phyloP scores from a whole-genome alignment of 805 yeast genomes.

The Wickerhamomyces chambardii region DNA sequence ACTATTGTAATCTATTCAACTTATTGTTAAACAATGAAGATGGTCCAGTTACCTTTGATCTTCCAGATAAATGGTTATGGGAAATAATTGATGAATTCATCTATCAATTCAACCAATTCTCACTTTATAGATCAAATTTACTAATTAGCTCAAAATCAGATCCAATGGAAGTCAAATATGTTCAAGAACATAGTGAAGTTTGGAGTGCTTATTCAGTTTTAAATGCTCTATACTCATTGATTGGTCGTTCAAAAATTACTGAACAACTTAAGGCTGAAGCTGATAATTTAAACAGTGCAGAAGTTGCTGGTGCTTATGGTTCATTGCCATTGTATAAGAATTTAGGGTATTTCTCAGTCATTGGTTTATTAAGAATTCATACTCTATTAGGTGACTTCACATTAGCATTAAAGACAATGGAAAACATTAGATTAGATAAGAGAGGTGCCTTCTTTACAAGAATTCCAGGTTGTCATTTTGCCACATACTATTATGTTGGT shows the following conservation, averaged over 20 bases:
- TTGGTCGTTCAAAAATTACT: conserved; percentile 28
- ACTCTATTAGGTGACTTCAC: conserved; percentile 40
- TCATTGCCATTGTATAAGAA: conserved; percentile 31
- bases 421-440: conserved; percentile 35
- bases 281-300: conserved; percentile 5
- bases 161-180: conserved; percentile 24
- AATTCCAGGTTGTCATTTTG: conserved; percentile 40
- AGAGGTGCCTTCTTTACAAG: conserved; percentile 36
- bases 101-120: conserved; percentile 38
- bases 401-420: conserved; percentile 38
- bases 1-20: conserved; percentile 39
- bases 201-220: conserved; percentile 40
- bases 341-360: conserved; percentile 37
- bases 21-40: conserved; percentile 30
- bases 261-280: conserved; percentile 28
- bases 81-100: conserved; percentile 43
- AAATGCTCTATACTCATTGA: conserved; percentile 37
- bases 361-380: conserved; percentile 40
- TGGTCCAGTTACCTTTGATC: conserved; percentile 34
- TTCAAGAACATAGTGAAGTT: conserved; percentile 28
- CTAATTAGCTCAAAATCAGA: conserved; percentile 19
- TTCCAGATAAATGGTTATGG: conserved; percentile 43
- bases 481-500: conserved; percentile 42
- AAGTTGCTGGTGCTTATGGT: conserved; percentile 35
- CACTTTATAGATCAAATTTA: conserved; percentile 29